Evolutionary conservation across 1,139 yeast species (phyloP).

Genomic region (Protomyces lactucae-debilis): DNA sequence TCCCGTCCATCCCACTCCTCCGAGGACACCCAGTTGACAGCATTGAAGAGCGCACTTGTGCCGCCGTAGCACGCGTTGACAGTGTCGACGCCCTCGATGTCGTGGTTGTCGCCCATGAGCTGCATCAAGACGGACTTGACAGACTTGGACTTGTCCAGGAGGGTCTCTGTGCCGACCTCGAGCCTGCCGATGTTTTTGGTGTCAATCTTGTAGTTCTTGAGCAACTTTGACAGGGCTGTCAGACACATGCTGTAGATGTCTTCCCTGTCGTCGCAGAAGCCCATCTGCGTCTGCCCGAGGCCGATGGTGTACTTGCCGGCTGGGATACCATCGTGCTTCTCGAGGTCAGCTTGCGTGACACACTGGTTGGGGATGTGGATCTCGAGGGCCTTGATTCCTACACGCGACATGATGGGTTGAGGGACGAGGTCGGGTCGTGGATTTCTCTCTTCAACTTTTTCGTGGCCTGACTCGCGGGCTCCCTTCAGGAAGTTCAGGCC

Average conservation of each 20-base stretch:
- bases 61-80: conserved; percentile 99
- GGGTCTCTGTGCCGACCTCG: conserved; percentile 98
- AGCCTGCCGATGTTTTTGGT: conserved; percentile 80
- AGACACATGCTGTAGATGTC: conserved; percentile 89
- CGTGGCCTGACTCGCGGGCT: too few relatives aligned
- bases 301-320: conserved; percentile 98
- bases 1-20: conserved; percentile 98
- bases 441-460: too few relatives aligned
- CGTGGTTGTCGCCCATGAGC: conserved; percentile 80
- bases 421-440: too few relatives aligned
- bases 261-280: conserved; percentile 94
- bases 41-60: conserved; percentile 88
- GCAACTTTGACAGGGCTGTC: conserved; percentile 72
- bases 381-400: conserved; percentile 96
- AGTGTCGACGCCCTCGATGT: conserved; percentile 94
- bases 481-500: too few relatives aligned
- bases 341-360: conserved; percentile 85
- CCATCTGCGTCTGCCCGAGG: conserved; percentile 96
- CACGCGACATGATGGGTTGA: conserved; percentile 44
- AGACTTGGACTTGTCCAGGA: conserved; percentile 93
- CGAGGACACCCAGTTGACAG: conserved; percentile 94
- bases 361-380: conserved; percentile 80
- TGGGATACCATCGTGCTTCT: conserved; percentile 76
- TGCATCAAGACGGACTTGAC: conserved; percentile 96
- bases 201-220: conserved; percentile 78